Evolutionary conservation across 2,329 filamentous ascomycete genomes (phyloP).

Genomic region (Sclerotinia sclerotiorum): DNA sequence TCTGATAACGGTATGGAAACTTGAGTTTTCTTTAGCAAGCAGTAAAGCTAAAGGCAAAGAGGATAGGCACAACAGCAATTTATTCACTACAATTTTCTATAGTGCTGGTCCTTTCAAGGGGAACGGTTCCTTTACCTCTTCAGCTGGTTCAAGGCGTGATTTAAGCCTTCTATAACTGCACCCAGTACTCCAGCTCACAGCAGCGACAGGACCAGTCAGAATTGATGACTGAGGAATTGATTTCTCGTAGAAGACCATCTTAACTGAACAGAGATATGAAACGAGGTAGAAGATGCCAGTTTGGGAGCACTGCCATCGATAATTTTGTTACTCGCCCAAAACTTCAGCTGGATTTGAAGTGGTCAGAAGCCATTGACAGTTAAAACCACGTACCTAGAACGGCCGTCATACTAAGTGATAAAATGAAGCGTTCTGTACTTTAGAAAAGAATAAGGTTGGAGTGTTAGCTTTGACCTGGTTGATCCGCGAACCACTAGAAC

Average conservation of each 20-base stretch:
- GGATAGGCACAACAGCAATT: constrained; percentile 48
- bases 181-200: constrained; percentile 32
- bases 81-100: constrained; percentile 47
- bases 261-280: constrained; percentile 43
- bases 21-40: no score
- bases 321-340: no score
- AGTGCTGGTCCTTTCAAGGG: background rate
- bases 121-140: constrained; percentile 11
- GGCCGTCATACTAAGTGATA: background rate
- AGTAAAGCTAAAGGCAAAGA: constrained; percentile 43
- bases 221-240: constrained; percentile 46
- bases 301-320: background rate
- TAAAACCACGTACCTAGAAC: background rate
- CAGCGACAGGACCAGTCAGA: constrained; percentile 47
- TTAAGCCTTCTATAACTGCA: constrained; percentile 33
- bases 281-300: constrained; percentile 19
- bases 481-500: background rate
- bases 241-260: constrained; percentile 46
- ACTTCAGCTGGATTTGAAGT: background rate
- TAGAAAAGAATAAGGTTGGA: background rate
- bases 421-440: background rate
- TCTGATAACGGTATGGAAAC: no score
- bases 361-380: background rate
- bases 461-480: no score
- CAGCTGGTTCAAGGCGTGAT: constrained; percentile 30